These are phyloP conservation scores for Populus tomentosa DNA, from an alignment of 441 rosid genomes.

Conservation along the genomic window DNA sequence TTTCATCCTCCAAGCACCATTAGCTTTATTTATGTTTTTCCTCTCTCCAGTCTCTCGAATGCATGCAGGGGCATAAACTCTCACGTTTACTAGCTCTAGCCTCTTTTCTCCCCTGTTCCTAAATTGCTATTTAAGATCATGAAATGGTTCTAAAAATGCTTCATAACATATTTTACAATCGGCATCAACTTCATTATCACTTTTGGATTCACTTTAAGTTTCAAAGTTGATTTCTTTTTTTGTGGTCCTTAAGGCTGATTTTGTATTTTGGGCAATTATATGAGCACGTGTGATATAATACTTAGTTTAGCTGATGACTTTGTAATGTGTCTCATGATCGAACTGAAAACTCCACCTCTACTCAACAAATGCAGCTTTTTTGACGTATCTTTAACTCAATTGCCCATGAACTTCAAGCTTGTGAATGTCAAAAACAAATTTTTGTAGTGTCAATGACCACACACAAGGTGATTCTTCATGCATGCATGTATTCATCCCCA, in stretches of 20 bases:
- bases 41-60: background rate
- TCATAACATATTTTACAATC: no score
- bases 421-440: no score
- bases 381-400: no score
- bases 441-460: background rate
- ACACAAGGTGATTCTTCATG: background rate
- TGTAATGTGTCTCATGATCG: rapidly evolving
- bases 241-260: background rate
- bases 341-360: background rate
- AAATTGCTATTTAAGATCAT: no score
- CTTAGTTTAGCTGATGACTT: background rate
- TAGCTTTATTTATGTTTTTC: background rate
- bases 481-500: no score
- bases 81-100: background rate
- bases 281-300: no score
- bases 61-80: no score
- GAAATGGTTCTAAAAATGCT: no score
- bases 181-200: no score
- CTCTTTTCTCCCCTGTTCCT: background rate
- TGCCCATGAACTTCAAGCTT: no score
- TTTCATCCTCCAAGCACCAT: background rate
- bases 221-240: background rate
- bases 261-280: background rate
- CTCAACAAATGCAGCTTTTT: no score
- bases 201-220: background rate